Conservation (phyloP, 352 stramenopile genomes). For the Nothophytophthora sp. region DNA sequence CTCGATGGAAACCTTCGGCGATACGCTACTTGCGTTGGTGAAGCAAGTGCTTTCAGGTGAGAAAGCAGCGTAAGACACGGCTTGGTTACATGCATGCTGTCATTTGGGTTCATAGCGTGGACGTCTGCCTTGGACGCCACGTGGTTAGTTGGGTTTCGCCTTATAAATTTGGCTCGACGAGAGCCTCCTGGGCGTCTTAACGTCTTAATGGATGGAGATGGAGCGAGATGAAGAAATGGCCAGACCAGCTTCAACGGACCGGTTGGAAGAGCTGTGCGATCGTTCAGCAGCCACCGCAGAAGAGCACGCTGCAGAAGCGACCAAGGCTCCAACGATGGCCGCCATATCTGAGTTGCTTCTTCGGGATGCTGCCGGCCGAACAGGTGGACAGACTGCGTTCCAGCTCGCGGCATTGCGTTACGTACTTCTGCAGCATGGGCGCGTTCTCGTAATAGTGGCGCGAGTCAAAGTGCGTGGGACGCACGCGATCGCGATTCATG, state of each 20-base stretch:
- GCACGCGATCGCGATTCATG: conserved; percentile 77
- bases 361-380: conserved; percentile 34
- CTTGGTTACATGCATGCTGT: neutral
- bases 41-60: conserved; percentile 36
- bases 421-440: conserved; percentile 87
- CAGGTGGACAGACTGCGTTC: conserved; percentile 18
- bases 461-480: conserved; percentile 77
- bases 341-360: conserved; percentile 16
- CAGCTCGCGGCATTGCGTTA: conserved; percentile 64
- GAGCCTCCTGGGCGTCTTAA: no score
- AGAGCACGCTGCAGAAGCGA: conserved; percentile 24
- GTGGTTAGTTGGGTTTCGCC: conserved; percentile 9
- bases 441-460: conserved; percentile 88
- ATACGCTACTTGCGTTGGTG: conserved; percentile 58
- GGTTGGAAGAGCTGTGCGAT: conserved; percentile 4
- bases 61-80: conserved; percentile 16
- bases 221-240: conserved; percentile 11
- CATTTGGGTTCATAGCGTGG: no score
- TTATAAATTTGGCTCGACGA: conserved; percentile 23
- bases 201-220: conserved; percentile 18
- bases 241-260: conserved; percentile 11
- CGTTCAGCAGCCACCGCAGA: conserved; percentile 22
- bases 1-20: conserved; percentile 74
- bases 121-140: conserved; percentile 6
- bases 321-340: conserved; percentile 11